These are phyloP conservation scores for Dioscorea cayenensis DNA, from an alignment of 116 monocot genomes.

Conservation along the genomic window DNA sequence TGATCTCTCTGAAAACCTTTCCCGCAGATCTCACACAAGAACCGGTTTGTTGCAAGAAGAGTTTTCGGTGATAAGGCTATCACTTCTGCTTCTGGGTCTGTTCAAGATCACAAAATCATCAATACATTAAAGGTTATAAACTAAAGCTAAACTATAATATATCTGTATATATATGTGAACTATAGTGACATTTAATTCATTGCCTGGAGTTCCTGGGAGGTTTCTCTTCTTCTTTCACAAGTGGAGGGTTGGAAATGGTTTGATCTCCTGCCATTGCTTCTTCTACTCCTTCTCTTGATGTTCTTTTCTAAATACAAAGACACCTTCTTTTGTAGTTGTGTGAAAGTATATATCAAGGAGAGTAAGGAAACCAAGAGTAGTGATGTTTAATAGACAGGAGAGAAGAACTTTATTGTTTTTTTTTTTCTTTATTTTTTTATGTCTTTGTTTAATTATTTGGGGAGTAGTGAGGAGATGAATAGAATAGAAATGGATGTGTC, in stretches of 20 bases:
- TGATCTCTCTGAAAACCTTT: constrained; percentile 40
- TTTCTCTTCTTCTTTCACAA: constrained; percentile 80
- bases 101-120: background rate
- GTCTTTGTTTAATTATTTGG: too few species aligned
- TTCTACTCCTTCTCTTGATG: background rate
- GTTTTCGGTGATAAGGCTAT: constrained; percentile 38
- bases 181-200: background rate
- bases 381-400: constrained; percentile 1
- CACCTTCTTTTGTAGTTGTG: background rate
- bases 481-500: background rate
- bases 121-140: too few species aligned
- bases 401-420: constrained; percentile 4
- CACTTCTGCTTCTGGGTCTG: constrained; percentile 42
- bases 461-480: background rate
- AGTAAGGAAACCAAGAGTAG: background rate
- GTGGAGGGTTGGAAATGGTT: constrained; percentile 29
- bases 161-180: too few species aligned
- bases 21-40: constrained; percentile 43
- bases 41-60: constrained; percentile 35
- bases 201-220: constrained; percentile 89
- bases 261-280: constrained; percentile 33
- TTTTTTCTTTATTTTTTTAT: constrained; percentile 1
- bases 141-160: too few species aligned
- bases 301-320: background rate
- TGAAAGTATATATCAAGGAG: background rate